Evolutionary conservation across 1,284 basidiomycete genomes (phyloP), one percentile per base, ranked within the genome.

Genomic region (Apiotrichum sp.): DNA sequence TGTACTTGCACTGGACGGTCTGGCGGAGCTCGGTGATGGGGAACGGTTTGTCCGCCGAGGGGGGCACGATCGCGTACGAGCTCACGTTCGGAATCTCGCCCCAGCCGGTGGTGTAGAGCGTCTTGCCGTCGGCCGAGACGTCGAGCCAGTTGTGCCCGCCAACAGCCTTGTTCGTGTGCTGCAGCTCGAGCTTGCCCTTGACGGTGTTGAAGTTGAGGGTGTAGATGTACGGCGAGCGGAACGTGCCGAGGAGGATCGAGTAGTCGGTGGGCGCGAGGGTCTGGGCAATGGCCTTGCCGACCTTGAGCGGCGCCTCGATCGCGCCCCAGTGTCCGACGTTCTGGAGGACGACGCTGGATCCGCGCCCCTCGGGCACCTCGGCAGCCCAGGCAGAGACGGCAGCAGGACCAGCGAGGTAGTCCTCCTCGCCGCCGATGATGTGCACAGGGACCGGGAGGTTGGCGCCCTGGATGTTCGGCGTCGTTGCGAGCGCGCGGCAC

Each of bases 131-230:
- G 11, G 32, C 22, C 16, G 55, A 53, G 10, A 73, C 53, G 38
- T 68, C 66, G 29, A 73, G 62, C 71, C 71, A 73, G 34, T 61
- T 65, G 58, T 73, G 71, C 2, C 68, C 66, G 7, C 67, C 68
- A 3, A 60, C 48, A 0, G 68, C 69, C 29, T 58, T 48, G 54
- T 61, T 66, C 14, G 49, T 51, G 29, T 45, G n/a, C 39, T 47
- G 32, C 32, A 63, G 56, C 31, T 56, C 39, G 31, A 71, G 62
- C 45, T 58, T 63, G 34, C 53, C 40, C 10, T n/a, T 32, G 11
- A 35, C 34, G 1, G 41, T 13, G 44, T 67, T 61, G 45, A 73
- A 71, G 2, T 59, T 63, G 42, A 73, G 59, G 1, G 65, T 68
- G 58, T 66, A 71, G 32, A 71, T 50, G 33, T 59, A 57, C 0